These are phyloP conservation scores for Nicotiana knightiana DNA, from an alignment of 257 asterid species.

Conservation along the genomic window DNA sequence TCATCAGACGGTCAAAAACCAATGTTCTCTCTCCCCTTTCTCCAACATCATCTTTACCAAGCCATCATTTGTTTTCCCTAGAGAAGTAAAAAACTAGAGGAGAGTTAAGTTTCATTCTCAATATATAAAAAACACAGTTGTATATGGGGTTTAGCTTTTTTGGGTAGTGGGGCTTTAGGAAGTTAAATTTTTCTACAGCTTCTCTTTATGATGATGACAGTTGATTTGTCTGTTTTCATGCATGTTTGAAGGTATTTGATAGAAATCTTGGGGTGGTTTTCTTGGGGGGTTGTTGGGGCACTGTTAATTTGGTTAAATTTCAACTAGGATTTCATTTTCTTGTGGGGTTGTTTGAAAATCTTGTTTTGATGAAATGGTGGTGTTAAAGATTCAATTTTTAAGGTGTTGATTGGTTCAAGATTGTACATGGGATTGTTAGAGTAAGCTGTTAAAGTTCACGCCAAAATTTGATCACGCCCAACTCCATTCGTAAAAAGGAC, in stretches of 20 bases:
- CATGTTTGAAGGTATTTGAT: constrained; percentile 22
- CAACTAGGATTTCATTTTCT: not conserved
- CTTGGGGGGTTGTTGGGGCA: constrained; percentile 11
- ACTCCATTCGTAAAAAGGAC: too few relatives aligned
- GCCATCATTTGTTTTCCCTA: constrained; percentile 12
- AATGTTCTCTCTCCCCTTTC: constrained; percentile 8
- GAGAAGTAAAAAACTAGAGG: constrained; percentile 15
- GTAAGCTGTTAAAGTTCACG: too few relatives aligned
- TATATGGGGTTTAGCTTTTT: constrained; percentile 43
- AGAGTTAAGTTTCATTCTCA: not conserved
- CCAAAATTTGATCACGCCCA: too few relatives aligned
- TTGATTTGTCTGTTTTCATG: constrained; percentile 18
- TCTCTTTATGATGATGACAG: constrained; percentile 17
- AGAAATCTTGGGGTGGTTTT: constrained; percentile 5
- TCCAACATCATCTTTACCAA: constrained; percentile 23
- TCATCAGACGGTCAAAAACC: constrained; percentile 41
- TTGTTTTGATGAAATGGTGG: constrained; percentile 6
- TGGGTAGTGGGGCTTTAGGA: constrained; percentile 53
- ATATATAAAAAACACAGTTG: constrained; percentile 46
- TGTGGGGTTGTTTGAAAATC: not conserved
- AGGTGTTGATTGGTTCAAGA: not conserved
- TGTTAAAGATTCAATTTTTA: not conserved
- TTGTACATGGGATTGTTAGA: constrained; percentile 24
- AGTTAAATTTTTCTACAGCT: constrained; percentile 8
- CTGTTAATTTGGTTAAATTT: not conserved